These are phyloP conservation scores for Thelonectria olida DNA, from an alignment of 2,329 filamentous ascomycete species.

Conservation along the genomic window DNA sequence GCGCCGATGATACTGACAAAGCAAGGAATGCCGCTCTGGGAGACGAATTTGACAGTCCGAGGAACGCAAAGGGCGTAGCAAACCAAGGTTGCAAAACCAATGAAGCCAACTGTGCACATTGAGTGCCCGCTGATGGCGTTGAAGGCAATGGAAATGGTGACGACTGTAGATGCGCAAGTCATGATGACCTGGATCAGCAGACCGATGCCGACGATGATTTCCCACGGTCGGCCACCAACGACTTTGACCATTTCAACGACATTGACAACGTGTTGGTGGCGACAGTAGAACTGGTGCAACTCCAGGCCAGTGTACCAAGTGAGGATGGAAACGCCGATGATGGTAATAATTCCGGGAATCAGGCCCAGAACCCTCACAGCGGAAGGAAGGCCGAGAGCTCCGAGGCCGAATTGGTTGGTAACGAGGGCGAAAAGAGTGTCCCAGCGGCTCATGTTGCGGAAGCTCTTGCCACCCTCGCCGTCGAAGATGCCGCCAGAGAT, in stretches of 20 bases:
- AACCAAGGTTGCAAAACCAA: constrained; percentile 66
- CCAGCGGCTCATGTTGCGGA: constrained; percentile 21
- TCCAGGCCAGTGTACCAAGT: constrained; percentile 23
- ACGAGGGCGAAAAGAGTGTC: constrained; percentile 26
- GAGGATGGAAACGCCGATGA: constrained; percentile 11
- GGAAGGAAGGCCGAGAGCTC: constrained; percentile 20
- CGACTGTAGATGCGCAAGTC: constrained; percentile 61
- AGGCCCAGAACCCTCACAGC: constrained; percentile 22
- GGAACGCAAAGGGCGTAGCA: constrained; percentile 70
- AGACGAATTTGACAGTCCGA: constrained; percentile 61
- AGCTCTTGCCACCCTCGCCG: constrained; percentile 14
- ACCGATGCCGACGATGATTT: constrained; percentile 16
- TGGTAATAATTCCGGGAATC: constrained; percentile 21
- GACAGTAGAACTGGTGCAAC: constrained; percentile 19
- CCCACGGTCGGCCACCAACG: constrained; percentile 23
- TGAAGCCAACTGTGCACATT: constrained; percentile 70
- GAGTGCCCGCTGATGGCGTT: constrained; percentile 70
- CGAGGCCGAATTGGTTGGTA: constrained; percentile 25
- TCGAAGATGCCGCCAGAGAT: constrained; percentile 5
- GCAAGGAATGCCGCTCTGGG: constrained; percentile 30
- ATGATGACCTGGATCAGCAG: constrained; percentile 22
- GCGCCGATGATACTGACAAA: constrained; percentile 33
- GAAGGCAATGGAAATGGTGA: constrained; percentile 70
- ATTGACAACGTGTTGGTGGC: constrained; percentile 20
- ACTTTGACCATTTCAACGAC: constrained; percentile 24